phyloP scores from a whole-genome alignment of 768 basidiomycete genomes.

The Psilocybe cyanescens region DNA sequence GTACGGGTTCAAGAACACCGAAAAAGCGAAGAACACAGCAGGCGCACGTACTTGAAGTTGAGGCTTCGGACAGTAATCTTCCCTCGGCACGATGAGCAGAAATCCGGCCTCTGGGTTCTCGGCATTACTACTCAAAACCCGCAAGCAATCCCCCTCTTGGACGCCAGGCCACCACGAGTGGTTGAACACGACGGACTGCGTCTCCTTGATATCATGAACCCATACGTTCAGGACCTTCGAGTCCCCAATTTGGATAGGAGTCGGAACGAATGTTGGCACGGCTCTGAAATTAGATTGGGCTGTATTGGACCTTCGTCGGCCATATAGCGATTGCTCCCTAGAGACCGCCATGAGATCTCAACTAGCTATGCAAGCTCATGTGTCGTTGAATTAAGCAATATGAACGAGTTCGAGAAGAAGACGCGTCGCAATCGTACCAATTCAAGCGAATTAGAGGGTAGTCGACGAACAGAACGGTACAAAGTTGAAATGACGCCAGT shows the following conservation, averaged over 20 bases:
- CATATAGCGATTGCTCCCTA: slow-evolving; percentile 68
- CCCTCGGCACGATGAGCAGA: slow-evolving; percentile 69
- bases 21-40: background rate
- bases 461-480: background rate
- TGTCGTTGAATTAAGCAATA: background rate
- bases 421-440: background rate
- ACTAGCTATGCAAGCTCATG: background rate
- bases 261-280: slow-evolving; percentile 40
- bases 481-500: background rate
- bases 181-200: slow-evolving; percentile 65
- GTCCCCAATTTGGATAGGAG: slow-evolving; percentile 59
- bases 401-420: background rate
- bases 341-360: slow-evolving; percentile 52
- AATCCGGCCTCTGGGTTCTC: slow-evolving; percentile 46
- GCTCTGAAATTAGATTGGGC: slow-evolving; percentile 66
- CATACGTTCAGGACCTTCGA: slow-evolving; percentile 66
- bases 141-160: slow-evolving; percentile 73
- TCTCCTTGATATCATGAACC: slow-evolving; percentile 75
- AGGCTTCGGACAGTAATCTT: slow-evolving; percentile 62
- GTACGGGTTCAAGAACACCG: background rate
- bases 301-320: slow-evolving; percentile 76
- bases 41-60: slow-evolving; percentile 63
- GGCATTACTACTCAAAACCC: slow-evolving; percentile 48
- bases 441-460: background rate
- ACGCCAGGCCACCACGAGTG: slow-evolving; percentile 81